Percentiles rank a stretch among this genome's conserved stretches.
phyloP scores from a whole-genome alignment of 139 green algal genomes.

The Haematococcus lacustris region DNA sequence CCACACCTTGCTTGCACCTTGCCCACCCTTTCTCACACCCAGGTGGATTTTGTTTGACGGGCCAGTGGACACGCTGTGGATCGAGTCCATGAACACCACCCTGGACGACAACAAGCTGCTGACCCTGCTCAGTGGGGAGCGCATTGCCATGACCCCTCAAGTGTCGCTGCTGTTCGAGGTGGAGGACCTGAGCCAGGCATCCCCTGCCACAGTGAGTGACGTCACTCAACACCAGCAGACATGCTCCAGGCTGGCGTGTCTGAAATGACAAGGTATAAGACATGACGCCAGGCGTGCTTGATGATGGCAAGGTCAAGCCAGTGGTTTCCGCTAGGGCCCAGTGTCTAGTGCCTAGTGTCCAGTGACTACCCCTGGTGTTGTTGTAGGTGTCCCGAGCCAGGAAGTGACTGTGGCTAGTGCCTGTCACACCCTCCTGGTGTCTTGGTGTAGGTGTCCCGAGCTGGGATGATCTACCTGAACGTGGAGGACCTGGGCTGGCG shows the following conservation, averaged over 20 bases:
- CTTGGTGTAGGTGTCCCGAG: slow-evolving; percentile 40
- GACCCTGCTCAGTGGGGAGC: slow-evolving; percentile 68
- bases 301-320: no score
- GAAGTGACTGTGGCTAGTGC: no score
- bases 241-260: no score
- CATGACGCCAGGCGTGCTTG: no score
- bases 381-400: no score
- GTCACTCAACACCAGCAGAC: no score
- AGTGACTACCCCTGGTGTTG: no score
- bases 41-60: slow-evolving; percentile 71
- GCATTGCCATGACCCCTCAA: slow-evolving; percentile 63
- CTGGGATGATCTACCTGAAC: slow-evolving; percentile 84
- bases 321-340: no score
- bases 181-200: slow-evolving; percentile 70
- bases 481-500: slow-evolving; percentile 72
- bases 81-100: slow-evolving; percentile 79
- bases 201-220: slow-evolving; percentile 58
- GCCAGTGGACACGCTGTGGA: slow-evolving; percentile 80
- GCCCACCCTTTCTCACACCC: not conserved
- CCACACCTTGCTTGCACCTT: no score
- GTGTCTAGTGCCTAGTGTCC: no score
- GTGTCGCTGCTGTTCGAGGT: slow-evolving; percentile 82
- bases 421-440: not conserved
- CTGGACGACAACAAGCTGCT: slow-evolving; percentile 84
- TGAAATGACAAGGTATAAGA: no score